Evolutionary conservation across 2,329 filamentous ascomycete species (phyloP).

Genomic region (Remersonia thermophila): DNA sequence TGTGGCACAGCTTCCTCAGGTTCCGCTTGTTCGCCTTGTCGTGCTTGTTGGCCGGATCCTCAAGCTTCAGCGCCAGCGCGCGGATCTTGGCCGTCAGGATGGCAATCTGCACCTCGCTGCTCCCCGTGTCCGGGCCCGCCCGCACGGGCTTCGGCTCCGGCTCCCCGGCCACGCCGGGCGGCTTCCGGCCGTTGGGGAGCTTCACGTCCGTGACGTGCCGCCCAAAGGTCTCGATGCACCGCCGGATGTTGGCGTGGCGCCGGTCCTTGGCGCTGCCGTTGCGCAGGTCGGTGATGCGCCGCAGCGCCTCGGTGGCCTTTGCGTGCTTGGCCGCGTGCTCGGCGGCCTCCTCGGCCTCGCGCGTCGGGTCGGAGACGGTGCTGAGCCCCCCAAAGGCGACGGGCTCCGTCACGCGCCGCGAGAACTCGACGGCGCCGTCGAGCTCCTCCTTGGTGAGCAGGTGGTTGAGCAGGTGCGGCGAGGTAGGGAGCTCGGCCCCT

Average conservation of each 20-base stretch:
- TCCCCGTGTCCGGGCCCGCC: constrained; percentile 85
- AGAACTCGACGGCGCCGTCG: constrained; percentile 50
- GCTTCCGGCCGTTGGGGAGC: constrained; percentile 46
- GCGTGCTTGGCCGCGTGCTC: constrained; percentile 45
- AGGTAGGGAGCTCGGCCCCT: constrained; percentile 29
- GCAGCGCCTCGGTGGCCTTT: constrained; percentile 62
- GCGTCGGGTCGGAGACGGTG: constrained; percentile 28
- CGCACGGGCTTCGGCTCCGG: constrained; percentile 37
- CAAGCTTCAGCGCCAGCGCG: constrained; percentile 59
- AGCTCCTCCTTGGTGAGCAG: constrained; percentile 59
- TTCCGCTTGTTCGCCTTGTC: constrained; percentile 95
- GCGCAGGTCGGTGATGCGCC: constrained; percentile 63
- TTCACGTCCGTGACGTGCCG: constrained; percentile 72
- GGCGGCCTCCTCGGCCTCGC: constrained; percentile 21
- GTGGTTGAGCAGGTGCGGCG: constrained; percentile 56
- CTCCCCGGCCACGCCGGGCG: constrained; percentile 32
- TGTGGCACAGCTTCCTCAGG: constrained; percentile 72
- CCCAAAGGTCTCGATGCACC: constrained; percentile 79
- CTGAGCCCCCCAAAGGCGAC: constrained; percentile 21
- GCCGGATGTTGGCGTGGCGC: constrained; percentile 68
- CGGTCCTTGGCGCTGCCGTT: constrained; percentile 70
- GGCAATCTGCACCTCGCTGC: constrained; percentile 92
- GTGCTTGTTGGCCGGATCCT: constrained; percentile 55
- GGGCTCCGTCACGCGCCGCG: constrained; percentile 55
- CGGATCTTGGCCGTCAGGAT: constrained; percentile 92